phyloP scores from a whole-genome alignment of 768 basidiomycete species.

The Panus rudis region DNA sequence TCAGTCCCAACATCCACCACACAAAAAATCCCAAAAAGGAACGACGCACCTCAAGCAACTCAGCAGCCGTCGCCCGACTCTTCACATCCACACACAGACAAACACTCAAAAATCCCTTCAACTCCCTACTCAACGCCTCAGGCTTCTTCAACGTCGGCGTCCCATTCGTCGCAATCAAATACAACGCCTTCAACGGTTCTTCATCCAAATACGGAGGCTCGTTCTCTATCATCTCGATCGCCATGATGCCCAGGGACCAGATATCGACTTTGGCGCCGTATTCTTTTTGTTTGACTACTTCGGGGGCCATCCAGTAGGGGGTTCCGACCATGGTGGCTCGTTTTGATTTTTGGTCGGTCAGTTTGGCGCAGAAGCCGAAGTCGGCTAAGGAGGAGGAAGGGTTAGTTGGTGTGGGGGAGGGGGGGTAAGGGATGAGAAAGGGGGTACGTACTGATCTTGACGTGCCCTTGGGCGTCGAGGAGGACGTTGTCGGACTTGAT shows the following conservation, averaged over 20 bases:
- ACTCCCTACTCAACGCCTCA: slow-evolving; percentile 81
- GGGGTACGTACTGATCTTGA: slow-evolving; percentile 86
- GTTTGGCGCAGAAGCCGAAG: slow-evolving; percentile 94
- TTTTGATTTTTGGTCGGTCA: slow-evolving; percentile 94
- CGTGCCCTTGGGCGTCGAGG: slow-evolving; percentile 83
- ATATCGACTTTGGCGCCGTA: slow-evolving; percentile 96
- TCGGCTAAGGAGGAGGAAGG: slow-evolving; percentile 51
- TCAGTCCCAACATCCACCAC: slow-evolving; percentile 5
- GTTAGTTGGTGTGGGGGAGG: slow-evolving; percentile 2
- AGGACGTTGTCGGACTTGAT: slow-evolving; percentile 97
- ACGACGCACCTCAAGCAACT: slow-evolving; percentile 68
- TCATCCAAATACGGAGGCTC: slow-evolving; percentile 95
- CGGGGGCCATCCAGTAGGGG: slow-evolving; percentile 99
- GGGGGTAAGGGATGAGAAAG: background rate
- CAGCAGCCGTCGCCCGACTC: slow-evolving; percentile 84
- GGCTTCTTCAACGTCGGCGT: slow-evolving; percentile 97
- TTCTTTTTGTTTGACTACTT: slow-evolving; percentile 95
- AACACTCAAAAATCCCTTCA: slow-evolving; percentile 96
- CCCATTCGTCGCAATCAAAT: slow-evolving; percentile 95
- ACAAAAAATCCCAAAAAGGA: slow-evolving; percentile 1
- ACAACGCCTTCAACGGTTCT: slow-evolving; percentile 89
- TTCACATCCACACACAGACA: slow-evolving; percentile 96
- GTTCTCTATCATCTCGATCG: slow-evolving; percentile 98
- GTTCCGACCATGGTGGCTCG: slow-evolving; percentile 99
- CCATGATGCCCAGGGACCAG: slow-evolving; percentile 97